These are phyloP conservation scores for Pyronema domesticum DNA, from an alignment of 495 filamentous ascomycete species.

Conservation along the genomic window DNA sequence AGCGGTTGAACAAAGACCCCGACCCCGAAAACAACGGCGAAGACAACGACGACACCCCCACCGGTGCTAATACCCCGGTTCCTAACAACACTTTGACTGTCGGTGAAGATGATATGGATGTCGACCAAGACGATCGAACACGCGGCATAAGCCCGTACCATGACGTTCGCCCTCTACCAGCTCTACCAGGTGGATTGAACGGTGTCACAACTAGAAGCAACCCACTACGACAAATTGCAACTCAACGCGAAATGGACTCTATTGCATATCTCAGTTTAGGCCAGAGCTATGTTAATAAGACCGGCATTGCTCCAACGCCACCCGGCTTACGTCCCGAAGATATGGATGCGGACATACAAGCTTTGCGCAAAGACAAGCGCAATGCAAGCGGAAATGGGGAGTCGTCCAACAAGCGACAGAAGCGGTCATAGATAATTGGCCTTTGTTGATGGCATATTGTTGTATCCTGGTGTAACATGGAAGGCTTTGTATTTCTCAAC, in stretches of 20 bases:
- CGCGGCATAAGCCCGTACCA: background rate
- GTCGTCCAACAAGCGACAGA: background rate
- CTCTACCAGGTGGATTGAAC: background rate
- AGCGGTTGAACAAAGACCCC: slow-evolving; percentile 1
- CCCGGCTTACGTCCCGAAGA: slow-evolving; percentile 15
- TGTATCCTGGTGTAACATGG: background rate
- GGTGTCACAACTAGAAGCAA: slow-evolving; percentile 14
- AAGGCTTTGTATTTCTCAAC: background rate
- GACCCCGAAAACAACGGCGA: background rate
- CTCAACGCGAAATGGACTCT: slow-evolving; percentile 17
- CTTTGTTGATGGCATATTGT: background rate
- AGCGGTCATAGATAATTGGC: background rate
- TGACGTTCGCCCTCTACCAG: background rate
- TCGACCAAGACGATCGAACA: slow-evolving; percentile 11
- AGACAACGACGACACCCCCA: slow-evolving; percentile 1
- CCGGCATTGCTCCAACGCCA: slow-evolving; percentile 16
- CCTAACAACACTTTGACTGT: background rate
- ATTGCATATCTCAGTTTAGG: slow-evolving; percentile 16
- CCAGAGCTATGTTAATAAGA: slow-evolving; percentile 22
- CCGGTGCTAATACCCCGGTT: slow-evolving; percentile 1
- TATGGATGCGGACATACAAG: slow-evolving; percentile 16
- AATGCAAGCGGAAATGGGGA: background rate
- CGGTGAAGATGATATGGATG: slow-evolving; percentile 15
- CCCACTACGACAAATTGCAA: slow-evolving; percentile 9
- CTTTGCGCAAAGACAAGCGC: slow-evolving; percentile 10